Evolutionary conservation across 805 yeast species (phyloP).

Genomic region (Phaffomyces antillensis): DNA sequence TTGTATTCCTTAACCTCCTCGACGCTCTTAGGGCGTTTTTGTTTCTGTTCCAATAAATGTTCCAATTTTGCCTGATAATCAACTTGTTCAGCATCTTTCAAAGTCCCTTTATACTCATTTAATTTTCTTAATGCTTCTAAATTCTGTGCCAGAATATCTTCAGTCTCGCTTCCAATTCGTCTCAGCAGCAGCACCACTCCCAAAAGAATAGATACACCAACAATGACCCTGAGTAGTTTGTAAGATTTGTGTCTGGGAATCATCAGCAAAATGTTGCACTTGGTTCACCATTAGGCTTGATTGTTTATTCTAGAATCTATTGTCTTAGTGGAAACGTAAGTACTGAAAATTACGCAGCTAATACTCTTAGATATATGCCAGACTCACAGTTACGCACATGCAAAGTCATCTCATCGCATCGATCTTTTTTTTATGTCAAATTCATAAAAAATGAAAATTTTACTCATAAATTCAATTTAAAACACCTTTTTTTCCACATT

Average conservation of each 20-base stretch:
- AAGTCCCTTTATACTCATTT: neutral
- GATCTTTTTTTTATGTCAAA: neutral
- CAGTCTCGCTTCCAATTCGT: neutral
- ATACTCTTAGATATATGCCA: no score
- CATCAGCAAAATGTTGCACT: neutral
- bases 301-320: neutral
- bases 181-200: neutral
- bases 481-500: neutral
- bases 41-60: neutral
- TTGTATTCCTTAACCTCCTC: neutral
- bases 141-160: constrained; percentile 3
- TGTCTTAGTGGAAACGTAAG: neutral
- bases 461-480: neutral
- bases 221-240: neutral
- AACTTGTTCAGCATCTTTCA: neutral
- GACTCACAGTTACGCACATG: no score
- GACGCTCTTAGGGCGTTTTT: neutral
- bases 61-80: neutral
- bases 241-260: neutral
- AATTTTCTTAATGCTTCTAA: constrained; percentile 1
- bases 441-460: neutral
- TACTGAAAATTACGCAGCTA: neutral
- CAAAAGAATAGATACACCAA: neutral
- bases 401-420: neutral
- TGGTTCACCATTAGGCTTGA: neutral